A percentile compares a stretch with the other conserved stretches of the same genome.
Conservation (phyloP, 805 yeast species). For the Ogataea pini region DNA sequence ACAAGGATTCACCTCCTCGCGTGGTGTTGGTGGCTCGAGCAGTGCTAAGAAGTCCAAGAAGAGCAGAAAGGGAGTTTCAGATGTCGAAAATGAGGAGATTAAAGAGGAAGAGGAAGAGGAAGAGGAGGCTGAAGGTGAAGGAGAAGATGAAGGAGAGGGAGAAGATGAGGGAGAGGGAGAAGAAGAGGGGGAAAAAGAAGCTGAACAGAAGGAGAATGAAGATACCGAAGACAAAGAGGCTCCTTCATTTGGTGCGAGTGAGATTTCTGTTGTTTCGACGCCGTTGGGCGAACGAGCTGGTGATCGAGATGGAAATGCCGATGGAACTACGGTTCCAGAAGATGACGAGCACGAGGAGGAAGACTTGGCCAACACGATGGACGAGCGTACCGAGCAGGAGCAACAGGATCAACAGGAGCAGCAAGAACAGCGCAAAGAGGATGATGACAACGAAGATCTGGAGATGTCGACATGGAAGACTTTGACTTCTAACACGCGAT, state of each 20-base stretch:
- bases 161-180: neutral
- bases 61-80: constrained; percentile 39
- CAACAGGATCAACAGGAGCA: constrained; percentile 13
- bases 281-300: neutral
- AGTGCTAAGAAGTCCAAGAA: constrained; percentile 39
- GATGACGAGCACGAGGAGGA: constrained; percentile 44
- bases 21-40: constrained; percentile 34
- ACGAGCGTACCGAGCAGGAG: constrained; percentile 26
- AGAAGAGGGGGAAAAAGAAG: neutral
- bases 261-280: neutral
- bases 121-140: neutral
- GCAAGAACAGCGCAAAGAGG: constrained; percentile 26
- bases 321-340: constrained; percentile 14
- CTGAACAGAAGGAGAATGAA: neutral
- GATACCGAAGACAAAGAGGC: neutral
- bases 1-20: constrained; percentile 31
- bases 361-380: constrained; percentile 44
- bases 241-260: neutral
- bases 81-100: constrained; percentile 6
- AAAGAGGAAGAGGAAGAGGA: constrained; percentile 3
- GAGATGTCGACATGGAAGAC: constrained; percentile 83
- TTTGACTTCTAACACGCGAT: constrained; percentile 76
- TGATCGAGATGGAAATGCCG: constrained; percentile 20
- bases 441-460: constrained; percentile 66
- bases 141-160: neutral